phyloP scores from a whole-genome alignment of 805 yeast species.

The Metschnikowia sp. region DNA sequence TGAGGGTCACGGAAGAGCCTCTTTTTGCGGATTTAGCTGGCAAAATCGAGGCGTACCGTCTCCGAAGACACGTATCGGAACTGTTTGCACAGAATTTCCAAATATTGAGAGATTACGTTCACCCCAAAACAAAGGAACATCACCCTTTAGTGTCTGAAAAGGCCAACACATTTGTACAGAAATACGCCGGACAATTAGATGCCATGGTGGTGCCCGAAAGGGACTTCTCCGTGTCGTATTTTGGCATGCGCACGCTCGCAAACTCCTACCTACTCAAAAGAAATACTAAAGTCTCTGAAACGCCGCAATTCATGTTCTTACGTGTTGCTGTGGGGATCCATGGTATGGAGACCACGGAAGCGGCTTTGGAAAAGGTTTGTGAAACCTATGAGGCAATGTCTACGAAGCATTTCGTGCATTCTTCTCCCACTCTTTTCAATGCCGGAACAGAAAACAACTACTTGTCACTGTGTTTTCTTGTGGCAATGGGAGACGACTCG shows the following conservation, averaged over 20 bases:
- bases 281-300: constrained; percentile 59
- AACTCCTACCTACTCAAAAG: constrained; percentile 75
- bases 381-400: constrained; percentile 92
- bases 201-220: constrained; percentile 72
- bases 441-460: constrained; percentile 86
- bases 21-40: constrained; percentile 37
- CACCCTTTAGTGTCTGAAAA: constrained; percentile 68
- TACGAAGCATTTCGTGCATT: constrained; percentile 82
- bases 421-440: constrained; percentile 91
- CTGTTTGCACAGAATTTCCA: constrained; percentile 27
- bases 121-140: constrained; percentile 10
- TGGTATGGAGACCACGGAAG: constrained; percentile 46
- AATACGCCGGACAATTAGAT: constrained; percentile 64
- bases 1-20: constrained; percentile 32
- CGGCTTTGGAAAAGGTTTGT: constrained; percentile 35
- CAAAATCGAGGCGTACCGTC: constrained; percentile 29
- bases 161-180: constrained; percentile 59
- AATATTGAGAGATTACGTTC: constrained; percentile 12
- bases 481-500: constrained; percentile 91
- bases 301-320: constrained; percentile 88
- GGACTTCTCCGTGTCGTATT: constrained; percentile 75
- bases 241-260: constrained; percentile 90
- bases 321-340: constrained; percentile 93
- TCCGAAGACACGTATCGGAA: constrained; percentile 20
- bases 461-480: constrained; percentile 87